phyloP scores from a whole-genome alignment of 148 eudicot species.

The Vaccinium darrowii region DNA sequence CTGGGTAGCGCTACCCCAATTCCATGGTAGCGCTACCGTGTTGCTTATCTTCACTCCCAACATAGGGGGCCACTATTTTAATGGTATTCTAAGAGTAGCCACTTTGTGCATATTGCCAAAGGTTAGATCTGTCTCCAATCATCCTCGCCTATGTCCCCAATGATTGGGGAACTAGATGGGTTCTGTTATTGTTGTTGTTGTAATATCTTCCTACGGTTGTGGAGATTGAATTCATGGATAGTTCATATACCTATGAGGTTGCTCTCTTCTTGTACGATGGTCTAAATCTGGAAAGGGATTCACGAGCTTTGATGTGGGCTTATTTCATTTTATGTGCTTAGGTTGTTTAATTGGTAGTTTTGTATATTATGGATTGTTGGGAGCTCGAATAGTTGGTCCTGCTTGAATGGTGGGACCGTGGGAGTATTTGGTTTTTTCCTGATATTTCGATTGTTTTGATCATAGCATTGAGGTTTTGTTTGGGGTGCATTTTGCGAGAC shows the following conservation, averaged over 20 bases:
- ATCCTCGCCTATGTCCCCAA: too few relatives aligned
- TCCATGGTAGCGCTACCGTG: too few relatives aligned
- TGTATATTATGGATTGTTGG: neutral
- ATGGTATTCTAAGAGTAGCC: too few relatives aligned
- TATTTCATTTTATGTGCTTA: neutral
- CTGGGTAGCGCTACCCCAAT: too few relatives aligned
- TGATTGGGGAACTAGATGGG: too few relatives aligned
- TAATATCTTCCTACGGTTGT: neutral
- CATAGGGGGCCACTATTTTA: too few relatives aligned
- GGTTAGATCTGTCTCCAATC: too few relatives aligned
- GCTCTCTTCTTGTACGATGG: neutral
- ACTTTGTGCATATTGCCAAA: too few relatives aligned
- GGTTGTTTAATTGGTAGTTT: neutral
- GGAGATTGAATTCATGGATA: neutral
- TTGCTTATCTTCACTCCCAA: too few relatives aligned
- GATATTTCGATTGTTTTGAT: neutral
- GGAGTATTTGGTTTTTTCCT: neutral
- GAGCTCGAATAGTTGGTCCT: neutral
- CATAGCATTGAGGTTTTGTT: neutral
- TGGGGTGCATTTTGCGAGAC: neutral
- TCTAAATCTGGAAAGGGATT: neutral
- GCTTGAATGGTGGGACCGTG: slow-evolving; percentile 1
- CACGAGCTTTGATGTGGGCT: neutral
- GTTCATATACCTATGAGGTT: neutral
- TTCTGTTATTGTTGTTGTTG: too few relatives aligned